These are phyloP conservation scores for Mortierella sp. DNA, from an alignment of 371 early-diverging fungal genomes.

Conservation along the genomic window DNA sequence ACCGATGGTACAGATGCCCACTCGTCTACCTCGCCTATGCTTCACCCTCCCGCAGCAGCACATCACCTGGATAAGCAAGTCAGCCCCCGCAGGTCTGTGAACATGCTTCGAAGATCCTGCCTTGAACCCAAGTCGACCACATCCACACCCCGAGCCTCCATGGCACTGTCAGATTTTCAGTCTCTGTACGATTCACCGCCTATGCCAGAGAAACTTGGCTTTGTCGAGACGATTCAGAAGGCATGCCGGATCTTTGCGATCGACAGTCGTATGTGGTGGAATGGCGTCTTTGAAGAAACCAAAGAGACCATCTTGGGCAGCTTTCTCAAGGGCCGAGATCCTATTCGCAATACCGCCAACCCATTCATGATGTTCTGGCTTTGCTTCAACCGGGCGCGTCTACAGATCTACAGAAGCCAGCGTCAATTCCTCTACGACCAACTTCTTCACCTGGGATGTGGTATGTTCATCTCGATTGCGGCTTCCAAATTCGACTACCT, in stretches of 20 bases:
- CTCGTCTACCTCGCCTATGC: constrained; percentile 5
- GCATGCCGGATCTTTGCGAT: constrained; percentile 28
- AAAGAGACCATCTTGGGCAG: constrained; percentile 35
- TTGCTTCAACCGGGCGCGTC: constrained; percentile 54
- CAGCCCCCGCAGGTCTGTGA: constrained; percentile 26
- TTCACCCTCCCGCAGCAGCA: constrained; percentile 31
- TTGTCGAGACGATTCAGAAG: constrained; percentile 19
- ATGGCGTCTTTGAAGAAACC: constrained; percentile 39
- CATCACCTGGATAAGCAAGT: constrained; percentile 10
- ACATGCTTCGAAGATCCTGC: constrained; percentile 13
- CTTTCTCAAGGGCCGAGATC: constrained; percentile 49
- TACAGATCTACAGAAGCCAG: constrained; percentile 61
- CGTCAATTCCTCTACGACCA: constrained; percentile 61
- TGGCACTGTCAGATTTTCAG: constrained; percentile 32
- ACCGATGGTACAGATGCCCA: neutral
- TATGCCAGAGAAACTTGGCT: constrained; percentile 26
- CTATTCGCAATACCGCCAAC: constrained; percentile 57
- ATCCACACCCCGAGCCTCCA: constrained; percentile 42
- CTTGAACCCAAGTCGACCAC: constrained; percentile 1
- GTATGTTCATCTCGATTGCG: constrained; percentile 56
- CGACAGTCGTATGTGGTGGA: constrained; percentile 49
- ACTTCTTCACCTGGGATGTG: constrained; percentile 62
- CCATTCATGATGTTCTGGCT: constrained; percentile 52
- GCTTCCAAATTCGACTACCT: constrained; percentile 54
- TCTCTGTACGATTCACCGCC: constrained; percentile 46